Percentiles rank a stretch among this genome's conserved stretches.
These are phyloP conservation scores for Colletotrichum gigasporum DNA, from an alignment of 2,329 filamentous ascomycete species.

Conservation along the genomic window DNA sequence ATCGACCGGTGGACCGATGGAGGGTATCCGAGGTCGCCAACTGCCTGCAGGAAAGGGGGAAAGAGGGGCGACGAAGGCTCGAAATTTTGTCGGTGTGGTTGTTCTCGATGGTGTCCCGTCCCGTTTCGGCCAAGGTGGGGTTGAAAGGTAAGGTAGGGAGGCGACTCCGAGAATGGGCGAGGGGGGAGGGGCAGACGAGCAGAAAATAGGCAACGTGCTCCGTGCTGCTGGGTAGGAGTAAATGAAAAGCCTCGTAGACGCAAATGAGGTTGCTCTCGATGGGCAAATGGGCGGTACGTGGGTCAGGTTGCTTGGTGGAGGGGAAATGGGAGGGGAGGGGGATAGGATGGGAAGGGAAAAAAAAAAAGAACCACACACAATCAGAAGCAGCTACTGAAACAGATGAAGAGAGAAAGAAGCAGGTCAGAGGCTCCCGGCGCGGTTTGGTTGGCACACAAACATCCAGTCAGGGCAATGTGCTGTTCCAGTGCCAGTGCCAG, in stretches of 20 bases:
- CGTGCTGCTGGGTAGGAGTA: conserved; percentile 22
- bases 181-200: conserved; percentile 17
- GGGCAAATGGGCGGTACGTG: conserved; percentile 15
- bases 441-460: conserved; percentile 13
- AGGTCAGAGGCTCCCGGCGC: conserved; percentile 9
- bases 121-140: conserved; percentile 33
- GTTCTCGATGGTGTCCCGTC: conserved; percentile 27
- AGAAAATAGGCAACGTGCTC: conserved; percentile 28
- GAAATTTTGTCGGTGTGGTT: conserved; percentile 31
- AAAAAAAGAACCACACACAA: not conserved
- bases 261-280: conserved; percentile 24
- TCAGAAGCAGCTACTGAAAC: conserved; percentile 10
- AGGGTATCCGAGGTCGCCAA: conserved; percentile 12
- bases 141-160: conserved; percentile 27
- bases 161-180: conserved; percentile 25
- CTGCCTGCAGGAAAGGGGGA: conserved; percentile 24
- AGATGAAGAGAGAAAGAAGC: conserved; percentile 4
- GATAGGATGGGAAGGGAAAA: not conserved
- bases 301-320: conserved; percentile 22
- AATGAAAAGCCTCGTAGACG: conserved; percentile 19
- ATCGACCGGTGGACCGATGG: conserved; percentile 5
- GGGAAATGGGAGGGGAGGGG: not conserved
- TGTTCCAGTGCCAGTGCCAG: not conserved
- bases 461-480: not conserved
- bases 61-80: conserved; percentile 24